Base-by-base conservation (phyloP, 805 yeast species). In the Torulaspora delbrueckii region DNA sequence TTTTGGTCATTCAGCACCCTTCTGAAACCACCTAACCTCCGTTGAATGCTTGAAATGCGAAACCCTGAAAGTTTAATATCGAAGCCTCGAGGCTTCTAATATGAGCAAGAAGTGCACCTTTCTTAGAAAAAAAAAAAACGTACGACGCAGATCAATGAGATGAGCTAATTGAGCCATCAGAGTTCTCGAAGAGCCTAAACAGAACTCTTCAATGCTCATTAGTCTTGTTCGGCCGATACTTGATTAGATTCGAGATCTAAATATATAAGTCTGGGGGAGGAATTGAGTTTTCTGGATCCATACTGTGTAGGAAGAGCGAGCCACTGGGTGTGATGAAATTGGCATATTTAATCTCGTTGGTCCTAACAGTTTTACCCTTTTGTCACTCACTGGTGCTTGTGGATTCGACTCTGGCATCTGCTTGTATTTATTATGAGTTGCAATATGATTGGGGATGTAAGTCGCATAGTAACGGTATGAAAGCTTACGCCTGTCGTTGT, bases 391-490 rank as follows among this genome's bases (percentile, higher is more conserved):
- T 45, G 26, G 48, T 45, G 19, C 37, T 66, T 33, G 55, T 66
- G 18, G 75, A 71, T 44, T 66, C 71, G 8, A 58, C 67, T 3
- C 47, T 70, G 10, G 75, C 75, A 1, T 60, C 74, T 2, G 61
- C 72, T 24, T 71, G 76, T 54, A 54, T 71, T 12, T 71, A 71
- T 52, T 70, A 71, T 45, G 57, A 69, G 51, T 56, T 60, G 37
- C 58, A 57, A 25, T 65, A 62, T 40, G 70, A 72, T 43, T 74
- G 77, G 77, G 75, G 73, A 1, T 74, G 78, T 50, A 52, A 56
- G 24, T 46, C 69, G 7, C 62, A 64, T 6, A 57, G 66, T 1
- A 66, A 66, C 42, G 63, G 63, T 25, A 67, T 62, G 52, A 55
- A 50, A 3, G 58, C 65, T 1, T 72, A 67, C 47, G 54, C 47